Conservation (phyloP, 768 basidiomycete species). For the Fistulinella prunicolor region DNA sequence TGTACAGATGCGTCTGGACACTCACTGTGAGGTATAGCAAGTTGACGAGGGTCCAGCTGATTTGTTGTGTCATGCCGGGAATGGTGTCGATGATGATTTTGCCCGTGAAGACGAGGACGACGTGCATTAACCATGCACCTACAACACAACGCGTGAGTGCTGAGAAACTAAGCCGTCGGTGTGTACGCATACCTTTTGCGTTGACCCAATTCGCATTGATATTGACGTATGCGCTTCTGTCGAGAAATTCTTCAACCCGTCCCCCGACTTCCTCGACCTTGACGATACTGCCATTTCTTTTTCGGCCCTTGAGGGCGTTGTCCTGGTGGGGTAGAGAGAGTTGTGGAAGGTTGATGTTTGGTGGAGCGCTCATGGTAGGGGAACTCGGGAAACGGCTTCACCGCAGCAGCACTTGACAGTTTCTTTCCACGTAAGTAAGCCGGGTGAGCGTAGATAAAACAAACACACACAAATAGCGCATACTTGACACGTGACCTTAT, state of each 20-base stretch:
- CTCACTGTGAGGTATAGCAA: constrained; percentile 85
- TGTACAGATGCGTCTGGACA: not conserved
- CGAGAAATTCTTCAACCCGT: constrained; percentile 69
- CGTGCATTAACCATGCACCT: constrained; percentile 99
- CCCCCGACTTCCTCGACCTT: constrained; percentile 83
- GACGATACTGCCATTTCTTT: constrained; percentile 72
- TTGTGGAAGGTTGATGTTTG: constrained; percentile 54
- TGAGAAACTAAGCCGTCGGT: constrained; percentile 8
- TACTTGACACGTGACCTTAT: constrained; percentile 16
- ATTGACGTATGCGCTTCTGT: constrained; percentile 78
- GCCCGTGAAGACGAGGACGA: constrained; percentile 84
- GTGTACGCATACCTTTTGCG: constrained; percentile 61
- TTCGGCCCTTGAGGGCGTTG: constrained; percentile 41
- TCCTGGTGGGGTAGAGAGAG: constrained; percentile 34
- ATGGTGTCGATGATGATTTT: constrained; percentile 93
- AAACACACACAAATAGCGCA: constrained; percentile 16
- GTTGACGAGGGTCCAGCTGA: constrained; percentile 95
- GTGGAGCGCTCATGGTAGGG: constrained; percentile 46
- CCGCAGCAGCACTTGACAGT: not conserved
- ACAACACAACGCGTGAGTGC: constrained; percentile 4
- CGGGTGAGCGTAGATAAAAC: too few relatives aligned
- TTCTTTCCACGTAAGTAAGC: too few relatives aligned
- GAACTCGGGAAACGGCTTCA: not conserved
- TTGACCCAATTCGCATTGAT: constrained; percentile 95
- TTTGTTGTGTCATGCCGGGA: constrained; percentile 90